These are phyloP conservation scores for Xylaria palmicola DNA, from an alignment of 495 filamentous ascomycete genomes.

Conservation along the genomic window DNA sequence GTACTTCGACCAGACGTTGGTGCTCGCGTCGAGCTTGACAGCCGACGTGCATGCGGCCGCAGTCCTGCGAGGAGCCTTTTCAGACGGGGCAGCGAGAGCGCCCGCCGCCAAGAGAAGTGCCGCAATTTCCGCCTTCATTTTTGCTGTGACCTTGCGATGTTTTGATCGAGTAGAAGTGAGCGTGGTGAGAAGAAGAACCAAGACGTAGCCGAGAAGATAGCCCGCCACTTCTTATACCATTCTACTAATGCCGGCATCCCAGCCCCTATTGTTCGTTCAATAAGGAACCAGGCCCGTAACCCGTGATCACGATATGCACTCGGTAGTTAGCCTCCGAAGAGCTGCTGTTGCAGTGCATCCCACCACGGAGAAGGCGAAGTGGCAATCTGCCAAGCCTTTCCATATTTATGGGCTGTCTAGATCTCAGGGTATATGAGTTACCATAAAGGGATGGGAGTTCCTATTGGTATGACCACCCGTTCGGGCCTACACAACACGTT, in stretches of 20 bases:
- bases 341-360: conserved; percentile 31
- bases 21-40: conserved; percentile 50
- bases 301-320: conserved; percentile 31
- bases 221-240: conserved; percentile 28
- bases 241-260: not conserved
- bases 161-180: conserved; percentile 24
- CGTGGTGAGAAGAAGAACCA: conserved; percentile 35
- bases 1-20: conserved; percentile 55
- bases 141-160: conserved; percentile 31
- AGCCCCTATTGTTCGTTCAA: conserved; percentile 25
- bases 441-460: conserved; percentile 39
- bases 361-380: conserved; percentile 39
- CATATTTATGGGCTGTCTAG: conserved; percentile 30
- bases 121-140: conserved; percentile 46
- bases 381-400: conserved; percentile 7
- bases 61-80: conserved; percentile 31
- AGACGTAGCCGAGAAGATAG: conserved; percentile 7
- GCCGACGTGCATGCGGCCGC: conserved; percentile 46
- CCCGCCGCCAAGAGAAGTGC: conserved; percentile 42
- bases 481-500: conserved; percentile 26
- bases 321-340: conserved; percentile 47
- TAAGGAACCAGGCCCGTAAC: conserved; percentile 50
- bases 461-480: conserved; percentile 31
- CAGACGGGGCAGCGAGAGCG: conserved; percentile 43
- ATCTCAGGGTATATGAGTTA: conserved; percentile 30